Conservation (phyloP, 2,329 filamentous ascomycete genomes). For the Pseudocercospora macadamiae region DNA sequence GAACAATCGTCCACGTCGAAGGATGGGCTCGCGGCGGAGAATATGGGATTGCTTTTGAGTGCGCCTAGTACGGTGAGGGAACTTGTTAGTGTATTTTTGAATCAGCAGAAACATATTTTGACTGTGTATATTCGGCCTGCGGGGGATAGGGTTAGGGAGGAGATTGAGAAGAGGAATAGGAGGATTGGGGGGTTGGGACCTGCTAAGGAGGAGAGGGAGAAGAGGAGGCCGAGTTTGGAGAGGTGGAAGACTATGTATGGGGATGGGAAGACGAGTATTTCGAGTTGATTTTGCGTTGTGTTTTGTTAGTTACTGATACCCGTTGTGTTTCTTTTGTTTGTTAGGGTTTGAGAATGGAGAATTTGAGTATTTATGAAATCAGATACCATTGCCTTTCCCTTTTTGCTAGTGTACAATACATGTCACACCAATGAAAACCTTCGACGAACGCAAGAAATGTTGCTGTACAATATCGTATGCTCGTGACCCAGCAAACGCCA, state of each 20-base stretch:
- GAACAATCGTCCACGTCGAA: not conserved
- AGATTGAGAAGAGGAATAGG: slow-evolving; percentile 1
- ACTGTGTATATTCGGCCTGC: not conserved
- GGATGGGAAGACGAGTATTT: not conserved
- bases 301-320: not conserved
- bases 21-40: no score
- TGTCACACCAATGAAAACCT: not conserved
- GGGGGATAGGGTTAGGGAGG: not conserved
- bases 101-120: not conserved
- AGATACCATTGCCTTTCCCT: no score
- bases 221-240: not conserved
- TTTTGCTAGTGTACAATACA: not conserved
- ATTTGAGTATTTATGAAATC: no score
- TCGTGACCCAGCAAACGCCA: not conserved
- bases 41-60: not conserved
- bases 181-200: no score
- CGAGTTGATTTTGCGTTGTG: no score
- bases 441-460: not conserved
- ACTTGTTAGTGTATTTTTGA: not conserved
- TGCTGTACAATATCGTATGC: not conserved
- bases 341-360: no score
- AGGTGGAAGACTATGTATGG: not conserved
- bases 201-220: no score
- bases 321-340: not conserved
- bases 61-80: not conserved